These are phyloP conservation scores for Coniosporium tulheliwenetii DNA, from an alignment of 2,329 filamentous ascomycete species.

Conservation along the genomic window DNA sequence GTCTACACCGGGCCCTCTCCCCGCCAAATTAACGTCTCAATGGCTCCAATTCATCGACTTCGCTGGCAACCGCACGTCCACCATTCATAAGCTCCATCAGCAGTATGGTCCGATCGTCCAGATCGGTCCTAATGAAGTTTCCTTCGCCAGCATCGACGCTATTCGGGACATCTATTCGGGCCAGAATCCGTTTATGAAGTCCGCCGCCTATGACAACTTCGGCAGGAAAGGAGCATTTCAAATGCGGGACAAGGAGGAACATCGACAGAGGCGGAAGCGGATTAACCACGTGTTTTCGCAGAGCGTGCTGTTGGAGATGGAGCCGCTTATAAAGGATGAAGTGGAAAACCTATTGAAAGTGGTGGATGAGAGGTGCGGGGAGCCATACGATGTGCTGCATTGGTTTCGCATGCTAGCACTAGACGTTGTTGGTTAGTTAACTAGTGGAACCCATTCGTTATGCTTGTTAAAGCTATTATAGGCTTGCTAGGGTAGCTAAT, in stretches of 20 bases:
- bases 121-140: conserved; percentile 31
- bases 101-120: conserved; percentile 32
- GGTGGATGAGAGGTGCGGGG: neutral
- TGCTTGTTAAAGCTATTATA: no score
- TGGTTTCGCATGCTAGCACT: neutral
- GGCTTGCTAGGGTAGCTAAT: no score
- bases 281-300: neutral
- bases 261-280: neutral
- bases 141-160: conserved; percentile 27
- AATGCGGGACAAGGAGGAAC: neutral
- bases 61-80: conserved; percentile 17
- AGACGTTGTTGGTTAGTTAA: neutral
- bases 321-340: neutral
- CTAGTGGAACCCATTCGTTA: no score
- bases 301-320: neutral
- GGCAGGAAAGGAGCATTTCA: neutral
- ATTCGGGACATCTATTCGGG: conserved; percentile 37
- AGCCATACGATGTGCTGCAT: neutral
- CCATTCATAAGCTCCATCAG: conserved; percentile 26
- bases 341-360: neutral
- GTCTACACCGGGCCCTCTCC: conserved; percentile 6
- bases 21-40: conserved; percentile 7
- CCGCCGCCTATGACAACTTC: neutral
- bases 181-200: neutral
- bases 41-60: neutral